Evolutionary conservation across 495 filamentous ascomycete species (phyloP).

Genomic region (Endocarpon pusillum): DNA sequence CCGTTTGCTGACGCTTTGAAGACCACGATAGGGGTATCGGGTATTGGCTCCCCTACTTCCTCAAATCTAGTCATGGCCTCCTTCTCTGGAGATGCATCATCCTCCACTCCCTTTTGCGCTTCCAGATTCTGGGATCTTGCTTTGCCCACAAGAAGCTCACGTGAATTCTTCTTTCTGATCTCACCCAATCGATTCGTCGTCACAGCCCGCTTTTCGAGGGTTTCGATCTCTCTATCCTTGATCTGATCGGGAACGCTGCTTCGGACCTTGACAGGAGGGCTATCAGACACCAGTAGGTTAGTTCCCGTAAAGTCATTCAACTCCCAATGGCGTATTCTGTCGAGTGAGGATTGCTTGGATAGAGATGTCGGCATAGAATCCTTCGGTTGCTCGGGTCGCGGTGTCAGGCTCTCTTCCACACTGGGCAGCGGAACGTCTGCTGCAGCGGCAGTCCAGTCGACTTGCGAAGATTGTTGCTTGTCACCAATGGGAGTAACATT

Average conservation of each 20-base stretch:
- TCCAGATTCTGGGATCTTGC: conserved; percentile 15
- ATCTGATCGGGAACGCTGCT: conserved; percentile 35
- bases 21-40: conserved; percentile 36
- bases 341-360: conserved; percentile 20
- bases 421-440: conserved; percentile 28
- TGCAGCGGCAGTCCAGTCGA: conserved; percentile 13
- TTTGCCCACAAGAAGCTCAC: conserved; percentile 12
- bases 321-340: conserved; percentile 37
- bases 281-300: conserved; percentile 42
- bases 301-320: conserved; percentile 42
- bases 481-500: conserved; percentile 16
- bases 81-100: conserved; percentile 5
- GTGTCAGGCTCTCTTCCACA: conserved; percentile 24
- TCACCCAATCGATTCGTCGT: conserved; percentile 40
- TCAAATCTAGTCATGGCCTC: conserved; percentile 10
- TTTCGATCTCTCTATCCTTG: conserved; percentile 40
- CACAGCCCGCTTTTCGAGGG: conserved; percentile 36
- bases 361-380: conserved; percentile 19
- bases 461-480: conserved; percentile 13
- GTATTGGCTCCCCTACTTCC: conserved; percentile 23
- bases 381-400: conserved; percentile 16
- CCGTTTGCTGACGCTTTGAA: too few relatives aligned
- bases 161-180: conserved; percentile 34
- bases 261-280: conserved; percentile 33
- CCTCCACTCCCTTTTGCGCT: conserved; percentile 5